These are phyloP conservation scores for Neoscytalidium dimidiatum DNA, from an alignment of 2,329 filamentous ascomycete genomes.

Conservation along the genomic window DNA sequence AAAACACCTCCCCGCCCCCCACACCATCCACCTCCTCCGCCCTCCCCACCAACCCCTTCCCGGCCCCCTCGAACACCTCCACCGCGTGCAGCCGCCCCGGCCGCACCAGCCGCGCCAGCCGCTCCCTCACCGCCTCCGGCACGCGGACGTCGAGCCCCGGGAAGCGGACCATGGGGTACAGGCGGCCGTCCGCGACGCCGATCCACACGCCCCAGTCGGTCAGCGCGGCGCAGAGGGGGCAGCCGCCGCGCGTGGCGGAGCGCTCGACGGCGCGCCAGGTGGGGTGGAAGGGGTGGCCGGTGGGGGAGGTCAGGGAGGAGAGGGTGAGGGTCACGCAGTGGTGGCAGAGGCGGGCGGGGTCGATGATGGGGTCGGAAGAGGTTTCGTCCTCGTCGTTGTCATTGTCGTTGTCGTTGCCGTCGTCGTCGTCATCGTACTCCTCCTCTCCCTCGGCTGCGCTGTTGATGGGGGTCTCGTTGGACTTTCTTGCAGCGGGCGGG, in stretches of 20 bases:
- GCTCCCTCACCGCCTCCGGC: not conserved
- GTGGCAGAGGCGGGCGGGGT: not conserved
- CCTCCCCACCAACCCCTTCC: not conserved
- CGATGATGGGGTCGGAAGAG: not conserved
- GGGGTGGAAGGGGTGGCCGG: not conserved
- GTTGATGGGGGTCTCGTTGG: too few species aligned
- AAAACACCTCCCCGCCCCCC: not conserved
- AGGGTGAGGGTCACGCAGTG: not conserved
- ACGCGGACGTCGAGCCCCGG: too few species aligned
- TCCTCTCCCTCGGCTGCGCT: too few species aligned
- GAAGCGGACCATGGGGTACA: too few species aligned
- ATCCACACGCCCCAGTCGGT: too few species aligned
- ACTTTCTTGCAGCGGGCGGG: too few species aligned
- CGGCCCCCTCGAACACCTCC: not conserved
- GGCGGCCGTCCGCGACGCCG: too few species aligned
- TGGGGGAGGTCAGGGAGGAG: not conserved
- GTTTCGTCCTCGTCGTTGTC: not conserved
- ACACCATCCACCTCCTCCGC: not conserved
- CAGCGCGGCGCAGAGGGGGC: not conserved
- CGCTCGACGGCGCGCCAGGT: not conserved
- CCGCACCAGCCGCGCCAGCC: not conserved
- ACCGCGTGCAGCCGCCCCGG: not conserved
- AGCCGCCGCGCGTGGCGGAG: not conserved
- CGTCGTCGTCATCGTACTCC: too few species aligned
- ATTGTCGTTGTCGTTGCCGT: too few species aligned